Evolutionary conservation across 331 rosid genomes (phyloP).

Genomic region (Quercus lobata): DNA sequence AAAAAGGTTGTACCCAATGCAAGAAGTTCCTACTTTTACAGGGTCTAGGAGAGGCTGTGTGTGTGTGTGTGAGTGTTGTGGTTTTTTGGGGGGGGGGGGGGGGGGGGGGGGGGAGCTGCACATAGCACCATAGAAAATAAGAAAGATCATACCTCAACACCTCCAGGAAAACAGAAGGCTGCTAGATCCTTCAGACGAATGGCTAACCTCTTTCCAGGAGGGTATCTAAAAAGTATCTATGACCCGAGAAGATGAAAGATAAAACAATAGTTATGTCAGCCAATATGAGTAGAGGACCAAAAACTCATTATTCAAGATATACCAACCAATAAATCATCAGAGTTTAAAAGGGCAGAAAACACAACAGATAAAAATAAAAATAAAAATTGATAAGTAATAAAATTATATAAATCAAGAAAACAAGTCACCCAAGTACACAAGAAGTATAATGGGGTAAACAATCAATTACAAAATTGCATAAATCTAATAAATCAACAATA

Average conservation of each 20-base stretch:
- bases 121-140: conserved; percentile 8
- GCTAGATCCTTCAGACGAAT: conserved; percentile 72
- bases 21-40: too few relatives aligned
- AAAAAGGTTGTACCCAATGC: too few relatives aligned
- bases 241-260: conserved; percentile 3
- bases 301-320: conserved; percentile 16
- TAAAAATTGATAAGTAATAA: too few relatives aligned
- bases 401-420: too few relatives aligned
- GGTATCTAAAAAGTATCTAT: conserved; percentile 87
- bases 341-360: conserved; percentile 4
- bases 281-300: neutral
- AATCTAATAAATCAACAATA: too few relatives aligned
- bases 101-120: neutral
- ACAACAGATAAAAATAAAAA: too few relatives aligned
- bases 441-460: too few relatives aligned
- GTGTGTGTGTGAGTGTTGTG: neutral
- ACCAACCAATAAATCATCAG: neutral
- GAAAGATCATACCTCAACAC: conserved; percentile 70
- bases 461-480: too few relatives aligned
- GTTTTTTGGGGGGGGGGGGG: neutral
- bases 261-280: conserved; percentile 11
- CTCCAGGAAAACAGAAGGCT: conserved; percentile 85
- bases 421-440: too few relatives aligned
- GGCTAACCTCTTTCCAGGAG: conserved; percentile 67
- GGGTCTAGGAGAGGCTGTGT: too few relatives aligned